Conservation (phyloP, 2,329 filamentous ascomycete species). For the Lojkania enalia region DNA sequence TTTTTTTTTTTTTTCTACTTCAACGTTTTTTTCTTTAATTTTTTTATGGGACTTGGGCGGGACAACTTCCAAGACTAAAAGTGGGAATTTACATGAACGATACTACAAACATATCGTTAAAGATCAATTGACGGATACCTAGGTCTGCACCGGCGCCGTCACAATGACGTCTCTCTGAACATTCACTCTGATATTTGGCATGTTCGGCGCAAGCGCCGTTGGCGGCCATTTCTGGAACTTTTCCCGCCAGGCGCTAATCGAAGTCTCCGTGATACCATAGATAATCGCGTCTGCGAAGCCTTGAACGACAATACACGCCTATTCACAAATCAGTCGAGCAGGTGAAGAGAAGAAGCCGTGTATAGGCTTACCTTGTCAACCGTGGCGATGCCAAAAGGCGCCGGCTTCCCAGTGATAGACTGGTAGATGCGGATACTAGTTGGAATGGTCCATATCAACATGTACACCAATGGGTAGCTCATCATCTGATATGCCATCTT, state of each 20-base stretch:
- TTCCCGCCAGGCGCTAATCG: constrained; percentile 20
- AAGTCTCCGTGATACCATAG: constrained; percentile 39
- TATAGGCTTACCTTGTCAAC: constrained; percentile 39
- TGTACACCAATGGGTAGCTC: constrained; percentile 49
- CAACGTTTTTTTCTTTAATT: too few species aligned
- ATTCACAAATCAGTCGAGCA: not conserved
- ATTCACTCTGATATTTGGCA: not conserved
- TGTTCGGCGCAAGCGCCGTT: constrained; percentile 1
- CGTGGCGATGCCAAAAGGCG: constrained; percentile 44
- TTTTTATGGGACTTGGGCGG: too few species aligned
- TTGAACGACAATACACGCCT: constrained; percentile 47
- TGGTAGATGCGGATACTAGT: constrained; percentile 49
- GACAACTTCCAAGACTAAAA: too few species aligned
- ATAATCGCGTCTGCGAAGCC: constrained; percentile 49
- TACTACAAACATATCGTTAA: too few species aligned
- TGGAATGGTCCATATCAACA: constrained; percentile 49
- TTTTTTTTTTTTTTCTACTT: too few species aligned
- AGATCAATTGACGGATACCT: too few species aligned
- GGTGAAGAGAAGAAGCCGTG: not conserved
- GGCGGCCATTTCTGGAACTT: constrained; percentile 12
- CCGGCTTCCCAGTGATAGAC: constrained; percentile 34
- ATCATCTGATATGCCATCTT: constrained; percentile 50
- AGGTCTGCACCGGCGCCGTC: too few species aligned
- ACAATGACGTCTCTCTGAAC: not conserved
- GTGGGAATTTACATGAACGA: too few species aligned